Base-by-base conservation (phyloP, 2,329 filamentous ascomycete species). In the Canariomyces notabilis region DNA sequence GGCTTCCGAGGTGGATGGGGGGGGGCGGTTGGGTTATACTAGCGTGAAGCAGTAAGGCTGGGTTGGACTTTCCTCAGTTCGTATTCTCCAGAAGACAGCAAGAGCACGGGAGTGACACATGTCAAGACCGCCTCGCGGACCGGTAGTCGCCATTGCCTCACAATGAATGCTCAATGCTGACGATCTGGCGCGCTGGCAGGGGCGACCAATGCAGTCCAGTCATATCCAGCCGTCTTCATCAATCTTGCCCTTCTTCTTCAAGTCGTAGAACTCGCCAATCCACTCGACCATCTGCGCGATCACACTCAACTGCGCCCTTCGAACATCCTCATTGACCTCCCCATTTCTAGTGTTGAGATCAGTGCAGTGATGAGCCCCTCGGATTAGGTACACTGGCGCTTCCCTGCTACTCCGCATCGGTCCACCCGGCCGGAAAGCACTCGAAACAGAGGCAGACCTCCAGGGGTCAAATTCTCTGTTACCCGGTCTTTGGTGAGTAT, bases 381-480 rank as follows among this genome's bases (percentile, higher is more conserved):
- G 70, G 37, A 83, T 73, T 16, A 82, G 54, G 43, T 72, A 67
- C 9, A 80, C 66, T 1, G 79, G 78, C 1, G 69, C 67, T 20
- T 72, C 57, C 1, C 59, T 20, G 0, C 71, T 76, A 9, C 71
- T 70, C 44, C 61, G 12, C 14, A 81, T 59, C 1, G 77, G 76
- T 0, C 80, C 79, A 5, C 70, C 74, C 0, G 77, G 76, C 16
- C 78, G 67, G 57, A 72, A 71, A 20, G 70, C 65, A 15, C 75
- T 76, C 1, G 71, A 73, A 0, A 82, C 71, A 4, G 71, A 71
- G 0, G 73, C 69, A 4, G 75, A 70, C 26, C 72, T 67, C 80
- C 79, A 83, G 5, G 79, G 80, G 58, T 83, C 80, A 45, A 67
- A 76, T 60, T 79, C 68, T 35, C 74, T 61, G 26, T 29, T 29